A percentile compares a stretch with the other conserved stretches of the same genome.
These are phyloP conservation scores for Agrostemma githago DNA, from an alignment of 148 eudicot genomes.

Conservation along the genomic window DNA sequence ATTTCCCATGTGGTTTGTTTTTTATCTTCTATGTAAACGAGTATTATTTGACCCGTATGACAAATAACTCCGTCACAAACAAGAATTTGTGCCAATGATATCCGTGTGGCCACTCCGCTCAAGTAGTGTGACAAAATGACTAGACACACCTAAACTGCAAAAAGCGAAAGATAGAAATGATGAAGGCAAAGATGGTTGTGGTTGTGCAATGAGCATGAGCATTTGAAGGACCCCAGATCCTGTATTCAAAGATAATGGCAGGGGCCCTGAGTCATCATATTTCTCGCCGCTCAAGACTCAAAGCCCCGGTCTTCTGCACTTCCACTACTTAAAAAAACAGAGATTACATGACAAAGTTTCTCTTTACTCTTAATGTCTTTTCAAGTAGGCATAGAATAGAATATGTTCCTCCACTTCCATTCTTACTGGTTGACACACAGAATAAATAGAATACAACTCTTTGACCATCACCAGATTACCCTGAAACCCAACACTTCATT, in stretches of 20 bases:
- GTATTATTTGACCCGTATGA: no score
- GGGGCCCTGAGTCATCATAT: slow-evolving; percentile 22
- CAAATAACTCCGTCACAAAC: neutral
- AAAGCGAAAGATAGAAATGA: slow-evolving; percentile 14
- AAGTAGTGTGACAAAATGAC: slow-evolving; percentile 19
- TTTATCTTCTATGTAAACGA: no score
- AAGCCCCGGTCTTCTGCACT: slow-evolving; percentile 24
- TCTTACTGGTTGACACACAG: slow-evolving; percentile 9
- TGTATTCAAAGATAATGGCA: slow-evolving; percentile 32
- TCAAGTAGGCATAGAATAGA: slow-evolving; percentile 1
- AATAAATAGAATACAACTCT: slow-evolving; percentile 12
- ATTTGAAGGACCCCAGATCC: slow-evolving; percentile 15
- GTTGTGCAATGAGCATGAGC: slow-evolving; percentile 6
- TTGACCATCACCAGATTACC: neutral
- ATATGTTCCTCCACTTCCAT: slow-evolving; percentile 19
- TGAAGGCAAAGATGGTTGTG: slow-evolving; percentile 9
- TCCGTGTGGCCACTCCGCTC: slow-evolving; percentile 18
- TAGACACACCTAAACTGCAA: slow-evolving; percentile 21
- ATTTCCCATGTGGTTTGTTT: no score
- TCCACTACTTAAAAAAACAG: slow-evolving; percentile 24
- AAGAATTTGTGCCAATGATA: neutral
- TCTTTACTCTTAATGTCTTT: slow-evolving; percentile 24
- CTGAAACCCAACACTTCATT: slow-evolving; percentile 10
- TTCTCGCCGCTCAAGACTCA: slow-evolving; percentile 37
- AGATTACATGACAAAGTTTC: slow-evolving; percentile 20